Conservation (phyloP, 352 stramenopile species). For the Elongisporangium prolatum region DNA sequence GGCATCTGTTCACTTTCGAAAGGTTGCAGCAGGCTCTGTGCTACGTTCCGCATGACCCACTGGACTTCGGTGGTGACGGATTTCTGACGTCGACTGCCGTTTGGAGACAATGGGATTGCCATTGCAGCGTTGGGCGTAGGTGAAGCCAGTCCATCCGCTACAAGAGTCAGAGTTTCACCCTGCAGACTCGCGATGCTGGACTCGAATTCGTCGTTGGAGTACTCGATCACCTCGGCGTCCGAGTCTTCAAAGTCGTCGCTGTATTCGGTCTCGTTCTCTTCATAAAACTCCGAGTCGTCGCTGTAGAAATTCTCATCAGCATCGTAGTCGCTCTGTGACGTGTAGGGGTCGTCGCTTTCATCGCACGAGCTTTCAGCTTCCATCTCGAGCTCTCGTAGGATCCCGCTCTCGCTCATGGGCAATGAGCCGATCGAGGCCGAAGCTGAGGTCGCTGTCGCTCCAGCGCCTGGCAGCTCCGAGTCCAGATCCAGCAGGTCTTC, state of each 20-base stretch:
- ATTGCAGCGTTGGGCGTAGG: slow-evolving; percentile 10
- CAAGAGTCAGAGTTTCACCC: slow-evolving; percentile 3
- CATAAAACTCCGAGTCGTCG: slow-evolving; percentile 70
- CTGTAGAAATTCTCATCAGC: slow-evolving; percentile 85
- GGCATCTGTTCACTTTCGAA: slow-evolving; percentile 31
- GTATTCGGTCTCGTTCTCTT: slow-evolving; percentile 65
- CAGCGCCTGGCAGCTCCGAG: too few species aligned
- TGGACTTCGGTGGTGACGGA: slow-evolving; percentile 46
- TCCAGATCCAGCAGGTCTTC: too few species aligned
- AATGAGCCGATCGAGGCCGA: not conserved
- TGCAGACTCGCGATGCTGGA: slow-evolving; percentile 1
- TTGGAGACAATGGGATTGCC: slow-evolving; percentile 5
- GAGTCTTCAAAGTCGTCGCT: slow-evolving; percentile 81
- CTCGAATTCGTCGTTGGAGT: slow-evolving; percentile 61
- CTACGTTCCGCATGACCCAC: slow-evolving; percentile 73
- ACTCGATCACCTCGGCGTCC: slow-evolving; percentile 77
- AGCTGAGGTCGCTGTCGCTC: too few species aligned
- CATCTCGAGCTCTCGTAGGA: slow-evolving; percentile 50
- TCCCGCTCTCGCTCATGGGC: slow-evolving; percentile 50
- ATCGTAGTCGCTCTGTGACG: slow-evolving; percentile 70
- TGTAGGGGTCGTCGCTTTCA: slow-evolving; percentile 38
- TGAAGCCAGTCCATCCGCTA: slow-evolving; percentile 6
- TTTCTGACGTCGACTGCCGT: slow-evolving; percentile 1
- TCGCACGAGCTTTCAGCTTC: slow-evolving; percentile 46
- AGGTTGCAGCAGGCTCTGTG: slow-evolving; percentile 51